Base-by-base conservation (phyloP, 805 yeast species). In the Candida endomychidarum region DNA sequence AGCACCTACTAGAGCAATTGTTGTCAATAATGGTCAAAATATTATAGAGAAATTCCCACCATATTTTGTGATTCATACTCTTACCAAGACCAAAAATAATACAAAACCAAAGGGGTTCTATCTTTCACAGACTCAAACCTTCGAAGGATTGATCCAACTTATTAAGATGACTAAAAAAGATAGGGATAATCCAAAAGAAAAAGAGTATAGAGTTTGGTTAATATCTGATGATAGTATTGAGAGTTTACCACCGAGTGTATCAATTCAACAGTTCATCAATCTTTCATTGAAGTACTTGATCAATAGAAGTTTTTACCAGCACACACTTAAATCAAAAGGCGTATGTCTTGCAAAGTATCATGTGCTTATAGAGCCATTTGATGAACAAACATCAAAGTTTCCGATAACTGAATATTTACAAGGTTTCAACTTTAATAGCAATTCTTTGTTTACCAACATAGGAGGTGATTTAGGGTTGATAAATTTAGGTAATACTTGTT, bases 401-500 rank as follows among this genome's bases (percentile, higher is more conserved):
- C 63, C 62, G 0, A 28, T 61, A 9, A 65, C 63, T 40, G 40
- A 33, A 8, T 52, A 51, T 30, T 16, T 55, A 17, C 31, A 41
- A 12, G 31, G 37, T 22, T 19, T 42, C 5, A 36, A 42, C 24
- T 50, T 43, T 30, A 52, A 54, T 29, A 16, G 42, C 12, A 44
- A 44, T 6, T n/a, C 19, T 2, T 30, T 51, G 3, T 32, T 49
- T 20, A 19, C 36, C 0, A 37, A 46, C 8, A 63, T 66, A 12
- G 96, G 48, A 56, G 96, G 48, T 56, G 69, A 34, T 59, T 72
- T 43, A 83, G 97, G 45, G 49, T 83, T 54, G 65, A 72, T 58
- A 38, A 90, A 87, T 54, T 65, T 89, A 45, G 97, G 97, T 2
- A 90, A 90, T 57, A 82, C 95, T 0, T 90, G 97, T 60, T 90